Base-by-base conservation (phyloP, 225 moss, liverwort and hornwort species). In the Sphagnum contortum region DNA sequence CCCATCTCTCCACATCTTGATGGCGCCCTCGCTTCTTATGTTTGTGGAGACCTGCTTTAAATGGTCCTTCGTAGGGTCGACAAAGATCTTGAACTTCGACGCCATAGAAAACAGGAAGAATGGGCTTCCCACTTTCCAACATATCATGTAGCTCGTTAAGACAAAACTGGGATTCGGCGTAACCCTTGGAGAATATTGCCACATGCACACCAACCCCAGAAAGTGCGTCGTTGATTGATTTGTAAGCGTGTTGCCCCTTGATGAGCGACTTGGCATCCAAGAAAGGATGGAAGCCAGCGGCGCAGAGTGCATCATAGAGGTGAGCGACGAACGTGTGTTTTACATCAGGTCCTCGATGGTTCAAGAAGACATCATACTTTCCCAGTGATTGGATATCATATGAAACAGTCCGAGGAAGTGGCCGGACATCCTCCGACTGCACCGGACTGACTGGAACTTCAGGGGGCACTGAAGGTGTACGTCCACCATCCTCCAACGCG, bases 101-200 rank as follows among this genome's bases (percentile, higher is more conserved):
- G 48, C 59, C 58, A 64, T 71, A 71, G 29, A 71, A 71, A 29
- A 64, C 64, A 3, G 71, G 64, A 47, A 71, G 45, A 49, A 71
- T 71, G 4, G 4, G 5, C 58, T 51, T 58, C 45, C 53, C 3
- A 3, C 49, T 71, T 12, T 59, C 45, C 50, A 64, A 4, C 64
- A 71, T 71, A 6, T 50, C 58, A 45, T 46, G 59, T 55, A 71
- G 57, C 64, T 71, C 64, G 13, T 51, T 4, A 0, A 71, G 65
- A 8, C 71, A 71, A 45, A 59, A 66, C 47, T 66, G 59, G 3
- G 65, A 71, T 3, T 71, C 65, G 2, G 65, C 65, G 13, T 71
- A 71, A 12, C 71, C 6, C 50, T 60, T 68, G 50, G 68, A 68
- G 46, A 68, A 60, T 10, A 68, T 68, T 29, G 60, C 68, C 51